A percentile compares a stretch with the other conserved stretches of the same genome.
Evolutionary conservation across 2,329 filamentous ascomycete species (phyloP).

Genomic region (Apiospora aurea): DNA sequence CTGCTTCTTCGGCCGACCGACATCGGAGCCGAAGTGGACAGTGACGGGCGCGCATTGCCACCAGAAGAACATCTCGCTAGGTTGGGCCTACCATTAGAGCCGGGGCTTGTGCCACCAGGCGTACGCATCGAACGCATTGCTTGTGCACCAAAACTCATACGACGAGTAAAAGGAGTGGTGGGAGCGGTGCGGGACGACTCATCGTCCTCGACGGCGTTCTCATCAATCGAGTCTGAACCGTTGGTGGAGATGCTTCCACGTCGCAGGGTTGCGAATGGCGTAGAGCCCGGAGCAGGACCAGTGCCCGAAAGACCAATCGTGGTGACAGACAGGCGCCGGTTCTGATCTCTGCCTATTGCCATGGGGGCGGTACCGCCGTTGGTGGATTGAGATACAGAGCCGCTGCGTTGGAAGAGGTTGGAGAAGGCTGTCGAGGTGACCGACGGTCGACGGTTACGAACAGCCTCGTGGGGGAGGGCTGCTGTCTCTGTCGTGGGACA

Average conservation of each 20-base stretch:
- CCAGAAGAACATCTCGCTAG: conserved; percentile 37
- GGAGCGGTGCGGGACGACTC: conserved; percentile 67
- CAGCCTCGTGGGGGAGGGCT: conserved; percentile 33
- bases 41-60: conserved; percentile 36
- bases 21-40: conserved; percentile 42
- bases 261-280: conserved; percentile 59
- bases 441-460: conserved; percentile 59
- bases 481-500: conserved; percentile 42
- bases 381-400: conserved; percentile 55
- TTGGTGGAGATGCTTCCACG: conserved; percentile 75
- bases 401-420: conserved; percentile 65
- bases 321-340: conserved; percentile 76
- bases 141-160: conserved; percentile 89
- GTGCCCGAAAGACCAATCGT: conserved; percentile 77
- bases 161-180: conserved; percentile 78
- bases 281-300: conserved; percentile 63
- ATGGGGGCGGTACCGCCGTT: conserved; percentile 35
- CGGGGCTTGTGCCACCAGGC: conserved; percentile 64
- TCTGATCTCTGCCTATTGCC: conserved; percentile 49
- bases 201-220: conserved; percentile 76
- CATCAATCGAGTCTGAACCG: conserved; percentile 69
- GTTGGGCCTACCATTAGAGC: conserved; percentile 65
- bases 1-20: conserved; percentile 43
- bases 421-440: conserved; percentile 64
- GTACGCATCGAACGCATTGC: conserved; percentile 75